Evolutionary conservation across 176 grass and related monocot genomes (phyloP).

Genomic region (Triticum monococcum): DNA sequence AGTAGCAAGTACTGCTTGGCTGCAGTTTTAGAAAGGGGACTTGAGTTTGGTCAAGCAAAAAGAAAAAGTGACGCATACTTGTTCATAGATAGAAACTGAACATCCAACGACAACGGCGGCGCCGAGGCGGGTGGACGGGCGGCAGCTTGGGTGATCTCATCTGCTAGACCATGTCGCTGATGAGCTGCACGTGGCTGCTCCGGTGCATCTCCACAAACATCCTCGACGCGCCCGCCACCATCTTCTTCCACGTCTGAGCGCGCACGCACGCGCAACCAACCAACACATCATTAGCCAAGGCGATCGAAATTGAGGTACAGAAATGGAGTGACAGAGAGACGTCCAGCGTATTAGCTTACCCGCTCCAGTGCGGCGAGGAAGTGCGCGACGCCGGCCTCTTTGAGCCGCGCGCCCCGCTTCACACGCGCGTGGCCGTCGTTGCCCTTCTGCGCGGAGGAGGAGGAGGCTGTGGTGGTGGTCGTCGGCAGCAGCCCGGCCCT

Average conservation of each 20-base stretch:
- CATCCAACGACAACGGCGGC: no score
- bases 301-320: neutral
- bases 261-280: neutral
- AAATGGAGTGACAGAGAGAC: neutral
- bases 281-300: conserved; percentile 1
- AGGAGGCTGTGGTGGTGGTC: neutral
- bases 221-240: conserved; percentile 83
- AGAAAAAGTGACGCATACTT: no score
- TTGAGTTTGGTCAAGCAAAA: no score
- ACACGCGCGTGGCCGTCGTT: neutral
- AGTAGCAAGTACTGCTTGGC: no score
- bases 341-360: conserved; percentile 38
- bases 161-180: conserved; percentile 75
- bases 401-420: conserved; percentile 40
- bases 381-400: conserved; percentile 51
- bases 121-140: no score
- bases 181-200: conserved; percentile 68
- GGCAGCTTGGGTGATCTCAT: neutral
- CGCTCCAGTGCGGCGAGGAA: conserved; percentile 76
- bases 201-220: conserved; percentile 87
- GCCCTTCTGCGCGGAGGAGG: conserved; percentile 23
- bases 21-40: no score
- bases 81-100: no score
- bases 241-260: conserved; percentile 80
- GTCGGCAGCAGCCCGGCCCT: conserved; percentile 69